phyloP scores from a whole-genome alignment of 2,329 filamentous ascomycete species.

The Phoma sp. region DNA sequence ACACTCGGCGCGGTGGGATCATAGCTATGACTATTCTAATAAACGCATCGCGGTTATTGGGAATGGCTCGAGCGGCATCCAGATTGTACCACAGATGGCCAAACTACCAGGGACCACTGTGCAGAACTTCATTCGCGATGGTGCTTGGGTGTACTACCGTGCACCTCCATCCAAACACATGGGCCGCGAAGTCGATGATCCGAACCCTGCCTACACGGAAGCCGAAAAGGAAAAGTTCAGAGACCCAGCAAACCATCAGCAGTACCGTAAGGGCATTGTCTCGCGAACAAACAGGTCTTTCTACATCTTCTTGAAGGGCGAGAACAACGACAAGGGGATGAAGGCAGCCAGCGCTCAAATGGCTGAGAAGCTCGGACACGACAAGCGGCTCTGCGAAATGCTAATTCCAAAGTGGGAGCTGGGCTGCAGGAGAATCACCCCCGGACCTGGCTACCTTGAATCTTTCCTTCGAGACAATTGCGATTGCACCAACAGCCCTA shows the following conservation, averaged over 20 bases:
- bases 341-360: slow-evolving; percentile 23
- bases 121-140: slow-evolving; percentile 27
- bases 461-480: slow-evolving; percentile 56
- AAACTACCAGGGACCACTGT: slow-evolving; percentile 26
- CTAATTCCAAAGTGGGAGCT: slow-evolving; percentile 34
- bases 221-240: slow-evolving; percentile 25
- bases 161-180: slow-evolving; percentile 29
- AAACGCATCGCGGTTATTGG: slow-evolving; percentile 32
- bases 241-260: slow-evolving; percentile 22
- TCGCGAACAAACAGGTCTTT: slow-evolving; percentile 29
- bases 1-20: slow-evolving; percentile 63
- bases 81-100: slow-evolving; percentile 29
- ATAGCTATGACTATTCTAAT: slow-evolving; percentile 23
- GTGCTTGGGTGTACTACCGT: slow-evolving; percentile 30
- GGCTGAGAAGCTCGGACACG: slow-evolving; percentile 24
- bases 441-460: slow-evolving; percentile 56
- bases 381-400: slow-evolving; percentile 23
- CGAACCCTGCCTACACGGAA: slow-evolving; percentile 26
- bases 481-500: slow-evolving; percentile 55
- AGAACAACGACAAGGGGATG: slow-evolving; percentile 27
- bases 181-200: slow-evolving; percentile 29
- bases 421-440: slow-evolving; percentile 49
- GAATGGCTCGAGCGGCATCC: slow-evolving; percentile 27
- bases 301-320: slow-evolving; percentile 27
- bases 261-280: slow-evolving; percentile 27